phyloP scores from a whole-genome alignment of 2,329 filamentous ascomycete genomes.

The Acrocalymma vagum region DNA sequence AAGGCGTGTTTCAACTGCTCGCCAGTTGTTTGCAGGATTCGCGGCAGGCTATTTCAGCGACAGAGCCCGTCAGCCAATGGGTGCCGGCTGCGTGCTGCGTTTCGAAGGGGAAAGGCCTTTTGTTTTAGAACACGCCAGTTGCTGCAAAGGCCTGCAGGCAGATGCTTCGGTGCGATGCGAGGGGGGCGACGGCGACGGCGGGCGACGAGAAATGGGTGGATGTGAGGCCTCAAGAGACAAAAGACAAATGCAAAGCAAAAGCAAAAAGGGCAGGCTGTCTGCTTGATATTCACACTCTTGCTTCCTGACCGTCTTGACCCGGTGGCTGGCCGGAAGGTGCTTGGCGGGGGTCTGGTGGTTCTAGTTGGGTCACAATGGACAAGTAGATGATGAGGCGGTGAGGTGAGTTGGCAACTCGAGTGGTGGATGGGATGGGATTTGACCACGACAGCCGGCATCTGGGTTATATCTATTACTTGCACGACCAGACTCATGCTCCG shows the following conservation, averaged over 20 bases:
- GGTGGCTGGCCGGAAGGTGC: slow-evolving; percentile 17
- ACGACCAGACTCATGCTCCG: too few species aligned
- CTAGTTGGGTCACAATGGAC: slow-evolving; percentile 36
- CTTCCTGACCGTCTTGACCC: slow-evolving; percentile 7
- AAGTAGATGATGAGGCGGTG: slow-evolving; percentile 42
- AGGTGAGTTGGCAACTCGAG: slow-evolving; percentile 31
- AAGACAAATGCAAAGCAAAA: slow-evolving; percentile 14
- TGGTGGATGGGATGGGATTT: slow-evolving; percentile 39
- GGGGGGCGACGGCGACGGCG: neutral
- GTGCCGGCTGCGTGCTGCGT: slow-evolving; percentile 31
- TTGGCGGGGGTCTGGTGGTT: slow-evolving; percentile 30
- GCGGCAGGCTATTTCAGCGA: slow-evolving; percentile 32
- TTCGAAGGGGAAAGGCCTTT: slow-evolving; percentile 36
- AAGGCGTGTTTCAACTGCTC: slow-evolving; percentile 47
- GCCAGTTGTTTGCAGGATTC: slow-evolving; percentile 35
- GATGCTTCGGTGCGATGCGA: slow-evolving; percentile 10
- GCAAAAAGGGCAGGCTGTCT: slow-evolving; percentile 16
- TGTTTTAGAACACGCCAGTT: slow-evolving; percentile 40
- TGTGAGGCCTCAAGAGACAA: slow-evolving; percentile 7
- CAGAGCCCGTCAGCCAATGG: slow-evolving; percentile 44
- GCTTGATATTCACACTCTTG: slow-evolving; percentile 30
- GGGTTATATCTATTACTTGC: slow-evolving; percentile 65
- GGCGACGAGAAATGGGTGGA: slow-evolving; percentile 13
- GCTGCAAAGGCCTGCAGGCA: slow-evolving; percentile 18
- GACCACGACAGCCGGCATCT: slow-evolving; percentile 58